Conservation (phyloP, 257 asterid species). For the Cinchona pubescens region DNA sequence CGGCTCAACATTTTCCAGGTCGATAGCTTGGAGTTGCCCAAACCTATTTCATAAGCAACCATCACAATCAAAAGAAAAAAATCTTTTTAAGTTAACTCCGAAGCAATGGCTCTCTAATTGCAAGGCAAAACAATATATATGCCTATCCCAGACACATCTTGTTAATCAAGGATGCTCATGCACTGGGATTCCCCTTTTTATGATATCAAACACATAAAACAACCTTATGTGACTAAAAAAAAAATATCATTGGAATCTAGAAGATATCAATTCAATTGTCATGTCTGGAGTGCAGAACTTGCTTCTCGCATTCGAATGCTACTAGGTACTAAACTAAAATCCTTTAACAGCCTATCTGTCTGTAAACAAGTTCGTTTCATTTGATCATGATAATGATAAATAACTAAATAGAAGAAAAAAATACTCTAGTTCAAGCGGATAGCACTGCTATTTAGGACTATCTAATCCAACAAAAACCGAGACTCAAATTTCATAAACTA, state of each 20-base stretch:
- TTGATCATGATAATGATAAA: background rate
- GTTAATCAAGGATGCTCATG: background rate
- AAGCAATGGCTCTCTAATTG: background rate
- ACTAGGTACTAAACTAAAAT: background rate
- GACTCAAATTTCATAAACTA: background rate
- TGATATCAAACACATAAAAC: background rate
- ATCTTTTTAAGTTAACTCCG: background rate
- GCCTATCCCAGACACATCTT: background rate
- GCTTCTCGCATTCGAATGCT: background rate
- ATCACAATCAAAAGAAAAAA: background rate
- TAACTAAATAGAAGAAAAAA: too few species aligned
- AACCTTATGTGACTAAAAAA: background rate
- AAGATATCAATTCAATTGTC: background rate
- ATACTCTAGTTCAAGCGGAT: background rate
- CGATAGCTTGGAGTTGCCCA: conserved; percentile 92
- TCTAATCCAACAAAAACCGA: background rate
- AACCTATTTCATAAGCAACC: conserved; percentile 34
- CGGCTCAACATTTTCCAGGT: conserved; percentile 79
- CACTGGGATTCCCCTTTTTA: background rate
- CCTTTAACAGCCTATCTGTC: background rate
- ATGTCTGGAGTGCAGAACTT: background rate
- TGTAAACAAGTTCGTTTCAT: background rate
- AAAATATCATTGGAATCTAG: too few species aligned
- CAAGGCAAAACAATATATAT: background rate
- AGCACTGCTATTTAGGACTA: too few species aligned